Evolutionary conservation across 192 early-diverging fungal genomes (phyloP), one percentile per base, ranked within the genome.

Genomic region (Physocladia obscura): DNA sequence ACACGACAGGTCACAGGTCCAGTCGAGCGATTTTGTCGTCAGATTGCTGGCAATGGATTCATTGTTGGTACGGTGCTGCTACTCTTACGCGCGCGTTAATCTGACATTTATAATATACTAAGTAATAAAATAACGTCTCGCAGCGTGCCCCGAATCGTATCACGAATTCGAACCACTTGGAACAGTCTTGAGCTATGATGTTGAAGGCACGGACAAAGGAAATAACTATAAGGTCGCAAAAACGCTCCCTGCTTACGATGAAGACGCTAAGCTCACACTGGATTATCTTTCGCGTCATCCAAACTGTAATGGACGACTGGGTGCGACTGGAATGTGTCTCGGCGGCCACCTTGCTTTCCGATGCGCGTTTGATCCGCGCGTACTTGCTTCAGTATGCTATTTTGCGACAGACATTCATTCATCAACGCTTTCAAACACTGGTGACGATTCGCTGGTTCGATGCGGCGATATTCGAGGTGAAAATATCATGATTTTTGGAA

Each of bases 341-440:
- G 62, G 64, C 2, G 30, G 72, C 40, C 49, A 57, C 37, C 36
- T 68, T 0, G 83, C 85, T 5, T 87, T 84, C 72, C 73, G 85
- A 29, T 79, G 78, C 76, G 87, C 87, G 8, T 83, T 89, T 49
- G 87, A 89, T 55, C 64, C 67, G 6, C 69, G 87, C 4, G 85
- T 89, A 3, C 51, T 70, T 24, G 79, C 84, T 2, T 73, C 75
- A 27, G 81, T 87, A 4, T 86, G 88, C 54, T 87, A 80, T 67
- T 85, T 88, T 74, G 83, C 88, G 5, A 89, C 88, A 0, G 88
- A 89, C 67, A 88, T 89, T 38, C 88, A 89, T 62, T 63, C 69
- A 11, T 74, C 74, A 49, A 82, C 86, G 0, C 70, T 89, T 26
- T 82, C 81, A 27, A 76, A 75, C 39, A 82, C 80, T 32, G 51